Base-by-base conservation (phyloP, 148 eudicot species). In the Chenopodium album region DNA sequence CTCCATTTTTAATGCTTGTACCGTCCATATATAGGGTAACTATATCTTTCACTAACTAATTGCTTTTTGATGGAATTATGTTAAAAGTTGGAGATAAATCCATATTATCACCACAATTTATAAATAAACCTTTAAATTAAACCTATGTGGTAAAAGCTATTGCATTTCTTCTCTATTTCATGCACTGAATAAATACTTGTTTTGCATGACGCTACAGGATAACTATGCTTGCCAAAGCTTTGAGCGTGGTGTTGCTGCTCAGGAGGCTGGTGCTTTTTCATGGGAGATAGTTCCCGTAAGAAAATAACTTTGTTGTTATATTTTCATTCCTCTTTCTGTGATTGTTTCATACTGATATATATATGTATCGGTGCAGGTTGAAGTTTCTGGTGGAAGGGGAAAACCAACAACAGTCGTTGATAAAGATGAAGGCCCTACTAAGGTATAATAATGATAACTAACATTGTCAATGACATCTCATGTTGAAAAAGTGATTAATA, bases 241-340 rank as follows among this genome's bases (percentile, higher is more conserved):
- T 87, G 98, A 96, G 84, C 95, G 98, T 76, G 97, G 91, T 67
- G 89, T 94, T 88, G 95, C 97, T 79, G 98, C 99, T 80, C 97
- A 92, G 83, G 88, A 88, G 78, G 81, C 81, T 72, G 93, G 93
- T 89, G 94, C 94, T 46, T 96, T 96, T 91, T 80, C 91, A 73
- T 96, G 99, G 99, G 98, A 96, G 87, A 92, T 96, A 81, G 90
- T 79, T 63, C 99, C 98, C n/a, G 99, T 96, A 82, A 90, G 95
- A 76, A 2, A 29, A 29, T 56, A 48, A 47, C 72, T 78, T 80
- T 41, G 10, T n/a, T 29, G 12, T 78, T 12, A 23, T 72, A 26
- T 31, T 5, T 14, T 70, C 28, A 34, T 54, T 23, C 17, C 17
- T 54, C 7, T 65, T 9, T 46, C 69, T 74, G 17, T 34, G 29